Base-by-base conservation (phyloP, 768 basidiomycete genomes). In the Psilocybe subaeruginosa region DNA sequence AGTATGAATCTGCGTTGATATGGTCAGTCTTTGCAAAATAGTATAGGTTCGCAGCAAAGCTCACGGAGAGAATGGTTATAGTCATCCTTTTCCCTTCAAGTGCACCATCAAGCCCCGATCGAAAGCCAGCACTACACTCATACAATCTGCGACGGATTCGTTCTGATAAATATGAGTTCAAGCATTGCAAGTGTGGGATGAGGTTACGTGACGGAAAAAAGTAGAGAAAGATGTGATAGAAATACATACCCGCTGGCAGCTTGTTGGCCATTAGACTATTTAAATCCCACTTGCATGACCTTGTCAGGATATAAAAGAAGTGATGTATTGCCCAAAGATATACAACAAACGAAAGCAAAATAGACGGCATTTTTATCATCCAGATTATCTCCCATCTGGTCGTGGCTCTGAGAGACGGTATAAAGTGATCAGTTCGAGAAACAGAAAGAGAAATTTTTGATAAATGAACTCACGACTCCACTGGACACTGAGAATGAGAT, bases 401-500 rank as follows among this genome's bases (percentile, higher is more conserved):
- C 77, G 68, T 19, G 77, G 76, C 63, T 78, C 77, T 78, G 54
- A 30, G 56, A 17, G 27, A 35, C 46, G n/a, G 7, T 59, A 23
- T 9, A n/a, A 2, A 23, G 30, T 58, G 17, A 48, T 47, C 46
- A 29, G 8, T 41, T 35, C 33, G 11, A 11, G 11, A 58, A 41
- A 50, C 46, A 51, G 16, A 23, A 2, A 23, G 4, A 12, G 1
- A 49, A 1, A 51, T 62, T 11, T 62, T 11, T 3, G 54, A 54
- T 39, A 30, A 27, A 53, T 16, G n/a, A 53, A 81, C 84, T 79
- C 52, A 85, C 84, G 84, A 75, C 83, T 84, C 84, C 84, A 85
- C 60, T 85, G 83, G 12, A 85, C 84, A 66, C 82, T 85, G 65
- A 85, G 65, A 65, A 98, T 98, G 62, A 98, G 78, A 72, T 93